Percentiles rank a stretch among this genome's conserved stretches.
Evolutionary conservation across 2,329 filamentous ascomycete species (phyloP).

Genomic region (Cryphonectria radicalis): DNA sequence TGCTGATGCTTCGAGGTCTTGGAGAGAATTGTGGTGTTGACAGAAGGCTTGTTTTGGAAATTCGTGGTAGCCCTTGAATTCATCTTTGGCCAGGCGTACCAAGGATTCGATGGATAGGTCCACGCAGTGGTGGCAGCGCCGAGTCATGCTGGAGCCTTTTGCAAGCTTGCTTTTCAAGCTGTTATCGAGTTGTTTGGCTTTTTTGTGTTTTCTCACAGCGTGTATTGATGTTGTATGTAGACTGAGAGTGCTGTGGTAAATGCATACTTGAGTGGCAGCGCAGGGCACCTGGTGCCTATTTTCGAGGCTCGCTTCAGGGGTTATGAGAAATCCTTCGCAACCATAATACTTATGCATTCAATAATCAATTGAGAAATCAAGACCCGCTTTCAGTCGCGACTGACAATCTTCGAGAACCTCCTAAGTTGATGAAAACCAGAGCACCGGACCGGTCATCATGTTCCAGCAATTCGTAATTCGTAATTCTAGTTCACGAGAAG

Average conservation of each 20-base stretch:
- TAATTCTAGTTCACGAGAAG: conserved; percentile 1
- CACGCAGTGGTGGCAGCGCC: neutral
- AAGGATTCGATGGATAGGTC: neutral
- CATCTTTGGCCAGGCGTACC: neutral
- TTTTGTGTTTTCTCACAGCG: too few relatives aligned
- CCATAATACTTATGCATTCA: too few relatives aligned
- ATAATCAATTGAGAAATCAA: neutral
- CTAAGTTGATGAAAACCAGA: neutral
- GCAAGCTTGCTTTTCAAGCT: too few relatives aligned
- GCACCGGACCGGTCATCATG: conserved; percentile 18
- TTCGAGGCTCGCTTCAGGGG: neutral
- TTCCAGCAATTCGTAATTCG: conserved; percentile 6
- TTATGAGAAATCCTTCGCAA: neutral
- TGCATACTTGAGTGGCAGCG: neutral
- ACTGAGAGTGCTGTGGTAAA: neutral
- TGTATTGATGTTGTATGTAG: neutral
- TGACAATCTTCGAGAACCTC: neutral
- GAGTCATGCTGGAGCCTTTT: neutral
- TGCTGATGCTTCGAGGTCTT: conserved; percentile 4
- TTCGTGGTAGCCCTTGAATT: neutral
- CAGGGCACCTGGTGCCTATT: neutral
- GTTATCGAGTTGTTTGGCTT: too few relatives aligned
- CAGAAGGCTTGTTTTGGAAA: neutral
- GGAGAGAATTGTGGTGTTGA: neutral
- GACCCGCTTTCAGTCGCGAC: too few relatives aligned